These are phyloP conservation scores for Cetraspora pellucida DNA, from an alignment of 192 early-diverging fungal genomes.

Conservation along the genomic window DNA sequence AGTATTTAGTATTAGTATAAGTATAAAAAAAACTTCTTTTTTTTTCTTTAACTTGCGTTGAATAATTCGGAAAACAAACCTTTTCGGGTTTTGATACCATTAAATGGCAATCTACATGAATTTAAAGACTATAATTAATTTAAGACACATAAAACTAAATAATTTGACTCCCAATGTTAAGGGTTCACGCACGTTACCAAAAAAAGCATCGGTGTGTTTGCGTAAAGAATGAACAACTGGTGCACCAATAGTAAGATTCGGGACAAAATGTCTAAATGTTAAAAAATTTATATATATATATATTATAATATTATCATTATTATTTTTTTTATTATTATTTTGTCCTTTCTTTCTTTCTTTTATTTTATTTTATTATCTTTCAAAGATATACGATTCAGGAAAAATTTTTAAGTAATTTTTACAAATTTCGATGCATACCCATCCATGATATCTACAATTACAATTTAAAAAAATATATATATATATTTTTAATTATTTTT, in stretches of 20 bases:
- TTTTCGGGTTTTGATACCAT: slow-evolving; percentile 62
- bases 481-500: background rate
- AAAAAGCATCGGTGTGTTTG: slow-evolving; percentile 87
- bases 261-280: slow-evolving; percentile 86
- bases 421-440: slow-evolving; percentile 55
- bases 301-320: background rate
- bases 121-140: background rate
- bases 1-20: background rate
- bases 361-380: too few species aligned
- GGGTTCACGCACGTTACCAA: slow-evolving; percentile 53
- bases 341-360: too few species aligned
- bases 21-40: background rate
- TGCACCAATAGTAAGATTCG: slow-evolving; percentile 93
- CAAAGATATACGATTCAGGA: background rate
- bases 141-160: background rate
- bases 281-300: background rate
- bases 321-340: too few species aligned
- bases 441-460: slow-evolving; percentile 84
- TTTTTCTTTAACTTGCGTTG: background rate
- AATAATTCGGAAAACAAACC: slow-evolving; percentile 7
- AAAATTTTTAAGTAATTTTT: background rate
- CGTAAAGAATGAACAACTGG: slow-evolving; percentile 87
- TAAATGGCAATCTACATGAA: slow-evolving; percentile 57
- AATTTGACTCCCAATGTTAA: background rate
- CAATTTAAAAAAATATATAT: slow-evolving; percentile 7